phyloP scores from a whole-genome alignment of 2,329 filamentous ascomycete genomes.

The Aspergillus sp. region DNA sequence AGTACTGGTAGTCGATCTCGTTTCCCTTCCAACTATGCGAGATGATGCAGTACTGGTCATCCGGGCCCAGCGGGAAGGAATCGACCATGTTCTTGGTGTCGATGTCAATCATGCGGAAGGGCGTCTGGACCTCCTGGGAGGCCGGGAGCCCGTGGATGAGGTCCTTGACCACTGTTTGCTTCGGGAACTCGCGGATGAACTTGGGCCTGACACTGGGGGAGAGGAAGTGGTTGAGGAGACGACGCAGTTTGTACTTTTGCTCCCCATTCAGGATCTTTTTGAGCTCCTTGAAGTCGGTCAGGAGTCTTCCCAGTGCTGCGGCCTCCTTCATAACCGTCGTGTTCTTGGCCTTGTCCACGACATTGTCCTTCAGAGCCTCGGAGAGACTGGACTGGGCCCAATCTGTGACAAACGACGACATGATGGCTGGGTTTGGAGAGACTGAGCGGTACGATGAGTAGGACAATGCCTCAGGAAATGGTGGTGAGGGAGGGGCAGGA shows the following conservation, averaged over 20 bases:
- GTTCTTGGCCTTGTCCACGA: neutral
- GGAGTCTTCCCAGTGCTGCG: neutral
- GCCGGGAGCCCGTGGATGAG: neutral
- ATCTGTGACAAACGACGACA: neutral
- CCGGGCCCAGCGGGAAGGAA: slow-evolving; percentile 20
- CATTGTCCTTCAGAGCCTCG: neutral
- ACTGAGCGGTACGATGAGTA: too few relatives aligned
- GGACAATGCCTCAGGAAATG: too few relatives aligned
- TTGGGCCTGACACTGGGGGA: neutral
- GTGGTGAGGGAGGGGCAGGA: too few relatives aligned
- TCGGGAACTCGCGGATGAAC: neutral
- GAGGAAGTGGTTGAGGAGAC: slow-evolving; percentile 7
- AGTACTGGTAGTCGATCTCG: slow-evolving; percentile 30
- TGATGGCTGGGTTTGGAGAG: neutral
- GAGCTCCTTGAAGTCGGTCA: neutral
- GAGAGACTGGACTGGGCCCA: neutral
- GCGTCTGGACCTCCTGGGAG: slow-evolving; percentile 8
- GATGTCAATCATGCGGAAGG: slow-evolving; percentile 35
- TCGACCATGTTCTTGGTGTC: slow-evolving; percentile 31
- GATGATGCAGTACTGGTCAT: slow-evolving; percentile 35
- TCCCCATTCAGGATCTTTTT: slow-evolving; percentile 1
- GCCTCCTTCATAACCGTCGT: neutral
- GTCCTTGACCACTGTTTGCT: neutral
- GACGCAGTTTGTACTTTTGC: slow-evolving; percentile 7
- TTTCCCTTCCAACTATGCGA: slow-evolving; percentile 37